Evolutionary conservation across 192 early-diverging fungal genomes (phyloP), one percentile per base, ranked within the genome.

Genomic region (Coemansia sp.): DNA sequence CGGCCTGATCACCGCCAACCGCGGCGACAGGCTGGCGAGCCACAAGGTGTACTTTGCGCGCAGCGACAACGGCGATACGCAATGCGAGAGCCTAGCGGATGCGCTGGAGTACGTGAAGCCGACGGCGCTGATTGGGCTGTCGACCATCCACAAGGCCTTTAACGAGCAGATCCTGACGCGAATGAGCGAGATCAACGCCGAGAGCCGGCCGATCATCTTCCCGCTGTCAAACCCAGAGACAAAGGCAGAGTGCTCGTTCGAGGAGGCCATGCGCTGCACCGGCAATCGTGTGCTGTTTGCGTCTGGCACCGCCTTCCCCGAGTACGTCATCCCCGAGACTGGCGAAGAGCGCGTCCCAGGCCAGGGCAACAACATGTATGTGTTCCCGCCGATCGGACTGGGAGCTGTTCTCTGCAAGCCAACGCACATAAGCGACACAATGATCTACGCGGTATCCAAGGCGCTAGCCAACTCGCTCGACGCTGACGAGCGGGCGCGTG

Each of bases 281-380:
- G 53, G 10, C 53, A 54, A 54, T 22, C 53, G 53, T 1, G 53
- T 54, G 11, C 52, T 54, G 0, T 54, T 54, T 54, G 52, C 52
- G 0, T 54, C 52, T 7, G 64, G 94, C 22, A 95, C 94, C 10
- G 91, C 90, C 0, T 97, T 97, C 79, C 92, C 94, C 20, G 61
- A 85, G n/a, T 88, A 88, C 64, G 84, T 73, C 9, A 76, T 88
- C 33, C 70, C 66, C 4, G 85, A 86, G 29, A 69, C 83, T 22
- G 61, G 59, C 66, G 63, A 70, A 34, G 61, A 33, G 25, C 60
- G 59, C 13, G 59, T 88, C 46, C 90, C 92, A 9, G 93, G 90
- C 11, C 91, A 95, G 73, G 93, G 91, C 46, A 93, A 95, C 84
- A 95, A 95, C 81, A 93, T 92, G 90, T 97, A 95, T 74, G 90